A percentile compares a stretch with the other conserved stretches of the same genome.
Evolutionary conservation across 768 basidiomycete genomes (phyloP).

Genomic region (Mycena chlorophos): DNA sequence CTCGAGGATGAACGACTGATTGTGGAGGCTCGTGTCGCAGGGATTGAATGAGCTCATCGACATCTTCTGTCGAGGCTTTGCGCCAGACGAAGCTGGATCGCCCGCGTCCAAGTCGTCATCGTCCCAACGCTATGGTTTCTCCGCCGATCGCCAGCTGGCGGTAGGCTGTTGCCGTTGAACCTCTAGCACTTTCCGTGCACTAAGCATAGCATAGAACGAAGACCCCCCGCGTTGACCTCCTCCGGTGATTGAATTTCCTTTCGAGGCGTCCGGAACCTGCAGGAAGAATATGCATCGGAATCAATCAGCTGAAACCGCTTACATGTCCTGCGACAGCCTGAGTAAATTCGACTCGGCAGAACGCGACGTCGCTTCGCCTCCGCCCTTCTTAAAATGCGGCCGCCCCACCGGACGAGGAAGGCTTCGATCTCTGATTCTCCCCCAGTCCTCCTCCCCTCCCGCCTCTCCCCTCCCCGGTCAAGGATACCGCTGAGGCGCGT

Average conservation of each 20-base stretch:
- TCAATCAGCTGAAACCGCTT: neutral
- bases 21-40: neutral
- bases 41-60: neutral
- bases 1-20: neutral
- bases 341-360: neutral
- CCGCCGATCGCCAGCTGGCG: neutral
- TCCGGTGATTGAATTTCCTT: neutral
- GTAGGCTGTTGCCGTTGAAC: neutral
- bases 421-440: neutral
- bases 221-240: neutral
- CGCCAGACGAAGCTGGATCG: neutral
- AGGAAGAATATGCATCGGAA: no score
- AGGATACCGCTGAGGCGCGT: conserved; percentile 1
- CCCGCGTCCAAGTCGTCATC: neutral
- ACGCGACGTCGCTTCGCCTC: neutral
- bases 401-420: neutral
- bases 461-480: neutral
- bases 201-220: neutral
- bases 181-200: no score
- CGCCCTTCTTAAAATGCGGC: neutral
- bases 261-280: neutral
- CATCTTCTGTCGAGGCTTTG: neutral
- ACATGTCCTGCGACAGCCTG: neutral
- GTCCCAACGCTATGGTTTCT: neutral
- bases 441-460: neutral